phyloP scores from a whole-genome alignment of 192 early-diverging fungal genomes.

The Gorgonomyces haynaldii region DNA sequence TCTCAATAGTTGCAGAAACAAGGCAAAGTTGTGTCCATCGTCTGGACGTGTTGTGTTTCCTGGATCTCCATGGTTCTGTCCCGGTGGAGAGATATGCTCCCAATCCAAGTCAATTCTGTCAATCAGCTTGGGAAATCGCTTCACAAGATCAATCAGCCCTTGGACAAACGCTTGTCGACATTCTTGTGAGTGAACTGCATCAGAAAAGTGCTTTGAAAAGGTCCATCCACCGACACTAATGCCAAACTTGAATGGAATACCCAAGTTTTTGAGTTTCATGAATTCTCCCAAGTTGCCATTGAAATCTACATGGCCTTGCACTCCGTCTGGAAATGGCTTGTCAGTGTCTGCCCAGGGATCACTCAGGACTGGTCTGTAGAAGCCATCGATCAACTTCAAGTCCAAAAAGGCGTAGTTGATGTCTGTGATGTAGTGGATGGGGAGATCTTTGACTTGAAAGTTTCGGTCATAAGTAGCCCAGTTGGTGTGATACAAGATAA shows the following conservation, averaged over 20 bases:
- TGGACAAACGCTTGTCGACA: conserved; percentile 24
- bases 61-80: conserved; percentile 30
- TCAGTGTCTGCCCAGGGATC: conserved; percentile 42
- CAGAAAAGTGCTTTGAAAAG: conserved; percentile 32
- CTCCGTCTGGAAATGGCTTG: conserved; percentile 28
- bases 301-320: conserved; percentile 1
- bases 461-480: conserved; percentile 37
- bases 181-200: conserved; percentile 20
- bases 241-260: conserved; percentile 31
- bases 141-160: conserved; percentile 16
- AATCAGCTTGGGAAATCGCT: conserved; percentile 28
- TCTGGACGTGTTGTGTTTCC: conserved; percentile 49
- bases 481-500: conserved; percentile 39
- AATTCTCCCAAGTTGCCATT: conserved; percentile 43
- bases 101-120: conserved; percentile 39
- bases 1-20: conserved; percentile 63
- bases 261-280: conserved; percentile 31
- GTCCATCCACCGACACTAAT: conserved; percentile 41
- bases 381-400: conserved; percentile 14
- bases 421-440: conserved; percentile 35
- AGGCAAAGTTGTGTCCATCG: conserved; percentile 71
- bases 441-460: conserved; percentile 40
- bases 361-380: conserved; percentile 16
- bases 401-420: conserved; percentile 44
- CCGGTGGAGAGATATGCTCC: conserved; percentile 35